Evolutionary conservation across 2,329 filamentous ascomycete genomes (phyloP), one percentile per base, ranked within the genome.

Genomic region (Neofusicoccum parvum): DNA sequence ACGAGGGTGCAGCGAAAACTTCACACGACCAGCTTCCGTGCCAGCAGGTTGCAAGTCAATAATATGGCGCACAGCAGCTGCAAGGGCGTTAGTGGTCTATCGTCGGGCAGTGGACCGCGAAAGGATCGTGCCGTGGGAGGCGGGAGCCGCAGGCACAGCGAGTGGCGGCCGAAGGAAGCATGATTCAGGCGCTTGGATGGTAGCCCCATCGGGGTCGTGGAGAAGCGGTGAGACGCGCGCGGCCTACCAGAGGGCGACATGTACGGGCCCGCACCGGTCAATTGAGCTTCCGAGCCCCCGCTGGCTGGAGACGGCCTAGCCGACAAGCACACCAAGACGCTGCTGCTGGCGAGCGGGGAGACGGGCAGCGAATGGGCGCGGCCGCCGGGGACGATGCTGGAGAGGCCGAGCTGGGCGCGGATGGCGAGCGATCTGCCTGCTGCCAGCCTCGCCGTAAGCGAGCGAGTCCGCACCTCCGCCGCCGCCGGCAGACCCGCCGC

Each of bases 131-230:
- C 62, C 63, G 51, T 36, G 15, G 51, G 39, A 50, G 17, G 63
- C 45, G 51, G 51, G 51, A 59, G 63, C 51, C 41, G 43, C 46
- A 62, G 37, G 17, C 23, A 20, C 34, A 32, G 46, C 59, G 37
- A 41, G 54, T 58, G 54, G 54, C 54, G 54, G 54, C 54, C 54
- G 54, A 58, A 58, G 32, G 58, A 50, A 27, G 11, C 53, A 49
- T 59, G 63, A 59, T 59, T 65, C 63, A 65, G 63, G 63, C 53
- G 63, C 43, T 45, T 65, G 43, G n/a, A 43, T 23, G 34, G 63
- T 58, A 58, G 51, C 51, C 51, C 63, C 51, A 59, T 58, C 34
- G 15, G 17, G 43, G 46, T 15, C 45, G 62, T 65, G 63, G 63
- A 65, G 63, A 65, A 65, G 63, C 63, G 63, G 63, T 65, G 63